Base-by-base conservation (phyloP, 768 basidiomycete genomes). In the Chalciporus sphaerocephalus region DNA sequence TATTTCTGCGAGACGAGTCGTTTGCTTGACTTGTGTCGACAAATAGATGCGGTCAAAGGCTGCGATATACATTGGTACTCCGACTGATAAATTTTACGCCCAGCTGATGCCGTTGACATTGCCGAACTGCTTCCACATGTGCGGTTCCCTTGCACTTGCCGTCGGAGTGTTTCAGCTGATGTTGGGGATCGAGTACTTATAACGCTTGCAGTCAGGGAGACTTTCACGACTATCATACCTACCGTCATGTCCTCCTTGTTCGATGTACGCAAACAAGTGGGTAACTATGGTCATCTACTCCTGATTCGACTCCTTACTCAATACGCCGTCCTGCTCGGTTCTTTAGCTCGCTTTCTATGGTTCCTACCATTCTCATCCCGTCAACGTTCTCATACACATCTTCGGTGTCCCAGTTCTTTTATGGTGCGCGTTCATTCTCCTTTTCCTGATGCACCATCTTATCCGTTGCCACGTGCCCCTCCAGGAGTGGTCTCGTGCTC, bases 341-440 rank as follows among this genome's bases (percentile, higher is more conserved):
- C 48, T 41, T 20, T 50, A 96, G 92, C 76, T 97, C 59, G 74
- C 84, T 20, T 95, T 95, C 74, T 97, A 97, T 64, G 92, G 91
- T 16, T 85, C 92, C 40, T 96, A 96, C 68, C 93, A 96, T 66
- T 73, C 81, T 13, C 85, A 95, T 64, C 80, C 79, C 21, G 68
- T 81, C 51, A 98, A 98, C 64, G 69, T 97, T 53, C 65, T 76
- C 44, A 90, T 97, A 51, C 95, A 98, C 65, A 72, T 93, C 55
- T 58, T 89, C 48, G 92, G 82, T 53, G 92, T 95, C 11, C 93
- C 93, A 6, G 59, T 86, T 48, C 74, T 96, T 50, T 61, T 91
- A 45, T 97, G 92, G 92, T 87, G 49, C 36, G 72, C 36, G 72
- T 45, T 42, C 3, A 11, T 27, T 38, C 40, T 40, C 37, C 53